Evolutionary conservation across 306 rosid species (phyloP).

Genomic region (Quercus ilex): DNA sequence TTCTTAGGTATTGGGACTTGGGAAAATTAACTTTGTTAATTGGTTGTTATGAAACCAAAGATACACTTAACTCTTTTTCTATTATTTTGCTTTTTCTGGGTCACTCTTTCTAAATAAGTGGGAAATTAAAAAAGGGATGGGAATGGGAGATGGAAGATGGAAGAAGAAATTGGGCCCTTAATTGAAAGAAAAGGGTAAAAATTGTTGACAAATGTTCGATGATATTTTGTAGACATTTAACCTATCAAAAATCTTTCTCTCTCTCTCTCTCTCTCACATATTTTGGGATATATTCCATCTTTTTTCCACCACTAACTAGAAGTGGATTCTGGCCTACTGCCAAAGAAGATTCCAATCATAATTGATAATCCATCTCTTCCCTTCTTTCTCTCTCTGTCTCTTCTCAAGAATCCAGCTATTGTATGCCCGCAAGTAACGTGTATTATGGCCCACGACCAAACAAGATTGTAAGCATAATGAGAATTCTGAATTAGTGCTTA

Average conservation of each 20-base stretch:
- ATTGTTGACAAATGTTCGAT: background rate
- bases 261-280: too few species aligned
- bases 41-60: background rate
- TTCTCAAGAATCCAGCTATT: background rate
- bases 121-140: constrained; percentile 1
- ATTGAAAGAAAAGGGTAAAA: background rate
- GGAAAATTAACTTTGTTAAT: too few species aligned
- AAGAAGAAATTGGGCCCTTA: background rate
- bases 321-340: constrained; percentile 18
- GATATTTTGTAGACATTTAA: too few species aligned
- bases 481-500: constrained; percentile 19
- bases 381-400: background rate
- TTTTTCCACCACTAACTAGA: constrained; percentile 30
- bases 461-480: constrained; percentile 15
- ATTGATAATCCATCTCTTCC: background rate
- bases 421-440: background rate
- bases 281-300: constrained; percentile 26
- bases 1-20: background rate
- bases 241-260: too few species aligned
- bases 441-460: constrained; percentile 23
- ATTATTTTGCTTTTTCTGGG: background rate
- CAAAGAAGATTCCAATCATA: background rate
- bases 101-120: background rate
- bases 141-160: background rate
- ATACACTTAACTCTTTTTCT: background rate